These are phyloP conservation scores for Fonsecaea nubica DNA, from an alignment of 2,329 filamentous ascomycete species.

Conservation along the genomic window DNA sequence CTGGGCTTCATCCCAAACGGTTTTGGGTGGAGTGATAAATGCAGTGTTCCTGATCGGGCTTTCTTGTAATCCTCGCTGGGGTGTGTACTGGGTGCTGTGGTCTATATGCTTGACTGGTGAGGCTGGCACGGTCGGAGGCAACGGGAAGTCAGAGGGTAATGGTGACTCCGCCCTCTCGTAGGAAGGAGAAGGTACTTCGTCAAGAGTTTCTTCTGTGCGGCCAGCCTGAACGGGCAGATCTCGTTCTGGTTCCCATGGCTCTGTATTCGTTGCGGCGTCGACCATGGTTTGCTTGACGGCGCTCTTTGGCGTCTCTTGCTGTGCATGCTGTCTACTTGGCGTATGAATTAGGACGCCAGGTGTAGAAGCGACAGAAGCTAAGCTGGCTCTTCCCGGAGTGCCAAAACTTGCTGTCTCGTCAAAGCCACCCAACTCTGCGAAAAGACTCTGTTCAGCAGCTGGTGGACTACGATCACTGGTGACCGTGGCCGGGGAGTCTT, in stretches of 20 bases:
- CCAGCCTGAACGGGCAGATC: slow-evolving; percentile 37
- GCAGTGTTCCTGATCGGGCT: slow-evolving; percentile 42
- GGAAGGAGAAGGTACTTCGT: slow-evolving; percentile 34
- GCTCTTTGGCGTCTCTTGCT: slow-evolving; percentile 28
- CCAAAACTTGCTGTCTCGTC: slow-evolving; percentile 72
- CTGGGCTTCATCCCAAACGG: slow-evolving; percentile 48
- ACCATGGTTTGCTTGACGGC: slow-evolving; percentile 57
- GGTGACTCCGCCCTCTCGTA: slow-evolving; percentile 18
- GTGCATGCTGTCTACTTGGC: slow-evolving; percentile 27
- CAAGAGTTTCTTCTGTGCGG: slow-evolving; percentile 11
- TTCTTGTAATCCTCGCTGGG: slow-evolving; percentile 46
- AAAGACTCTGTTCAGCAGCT: slow-evolving; percentile 75
- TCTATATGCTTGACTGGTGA: slow-evolving; percentile 45
- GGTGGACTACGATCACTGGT: slow-evolving; percentile 53
- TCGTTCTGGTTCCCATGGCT: slow-evolving; percentile 58
- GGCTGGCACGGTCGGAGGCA: slow-evolving; percentile 38
- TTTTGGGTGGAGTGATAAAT: slow-evolving; percentile 50
- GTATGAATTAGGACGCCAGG: slow-evolving; percentile 42
- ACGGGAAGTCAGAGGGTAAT: slow-evolving; percentile 37
- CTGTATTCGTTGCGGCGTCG: slow-evolving; percentile 68
- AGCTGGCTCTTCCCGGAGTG: slow-evolving; percentile 46
- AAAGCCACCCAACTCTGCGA: slow-evolving; percentile 85
- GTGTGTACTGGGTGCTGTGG: slow-evolving; percentile 53
- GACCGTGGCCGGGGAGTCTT: slow-evolving; percentile 62
- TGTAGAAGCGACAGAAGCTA: slow-evolving; percentile 49